Evolutionary conservation across 1,284 basidiomycete genomes (phyloP).

Genomic region (Volvariella surrecta): DNA sequence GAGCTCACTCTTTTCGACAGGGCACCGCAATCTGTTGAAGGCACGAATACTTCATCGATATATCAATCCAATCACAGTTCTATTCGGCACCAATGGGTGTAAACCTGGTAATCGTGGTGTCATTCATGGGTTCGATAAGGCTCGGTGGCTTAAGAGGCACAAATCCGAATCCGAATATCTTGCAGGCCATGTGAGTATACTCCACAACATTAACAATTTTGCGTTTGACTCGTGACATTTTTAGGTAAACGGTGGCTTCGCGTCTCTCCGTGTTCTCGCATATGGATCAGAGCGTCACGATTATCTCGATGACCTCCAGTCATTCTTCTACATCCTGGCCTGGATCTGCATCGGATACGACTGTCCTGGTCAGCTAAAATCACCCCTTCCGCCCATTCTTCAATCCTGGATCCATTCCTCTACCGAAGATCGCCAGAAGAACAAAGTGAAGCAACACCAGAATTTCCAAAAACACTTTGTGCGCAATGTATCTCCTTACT

Average conservation of each 20-base stretch:
- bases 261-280: too few species aligned
- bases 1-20: not conserved
- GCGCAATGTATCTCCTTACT: too few species aligned
- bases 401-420: too few species aligned
- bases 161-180: too few species aligned
- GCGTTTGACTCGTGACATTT: too few species aligned
- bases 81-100: not conserved
- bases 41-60: not conserved
- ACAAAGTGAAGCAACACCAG: too few species aligned
- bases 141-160: not conserved
- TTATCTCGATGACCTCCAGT: conserved; percentile 1
- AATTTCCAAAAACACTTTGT: too few species aligned
- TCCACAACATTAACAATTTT: too few species aligned
- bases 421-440: too few species aligned
- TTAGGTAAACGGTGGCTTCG: too few species aligned
- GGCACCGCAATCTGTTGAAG: not conserved
- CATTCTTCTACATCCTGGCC: not conserved
- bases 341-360: not conserved
- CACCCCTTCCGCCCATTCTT: too few species aligned
- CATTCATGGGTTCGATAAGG: not conserved
- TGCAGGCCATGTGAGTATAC: too few species aligned
- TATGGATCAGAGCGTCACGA: not conserved
- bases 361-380: not conserved
- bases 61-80: not conserved
- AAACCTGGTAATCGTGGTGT: not conserved